These are phyloP conservation scores for Periconia macrospinosa DNA, from an alignment of 2,329 filamentous ascomycete species.

Conservation along the genomic window DNA sequence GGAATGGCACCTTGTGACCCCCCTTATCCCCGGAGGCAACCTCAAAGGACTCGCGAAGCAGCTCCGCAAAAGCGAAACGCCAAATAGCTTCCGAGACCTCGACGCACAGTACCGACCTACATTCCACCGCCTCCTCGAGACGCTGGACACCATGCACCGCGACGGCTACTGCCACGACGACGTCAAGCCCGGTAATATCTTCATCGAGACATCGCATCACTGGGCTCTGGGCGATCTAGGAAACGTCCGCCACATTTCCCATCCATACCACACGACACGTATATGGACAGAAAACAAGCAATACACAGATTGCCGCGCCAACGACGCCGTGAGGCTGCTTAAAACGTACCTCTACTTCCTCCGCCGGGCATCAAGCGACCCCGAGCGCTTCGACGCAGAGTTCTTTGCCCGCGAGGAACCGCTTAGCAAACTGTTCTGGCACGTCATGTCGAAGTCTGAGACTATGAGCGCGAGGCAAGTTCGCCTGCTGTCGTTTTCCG, in stretches of 20 bases:
- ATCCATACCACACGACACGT: slow-evolving; percentile 30
- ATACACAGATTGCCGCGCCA: slow-evolving; percentile 26
- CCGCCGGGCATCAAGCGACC: slow-evolving; percentile 10
- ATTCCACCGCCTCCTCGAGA: slow-evolving; percentile 28
- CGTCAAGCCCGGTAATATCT: slow-evolving; percentile 40
- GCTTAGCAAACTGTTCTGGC: slow-evolving; percentile 34
- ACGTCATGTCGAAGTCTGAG: slow-evolving; percentile 5
- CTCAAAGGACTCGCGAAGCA: slow-evolving; percentile 13
- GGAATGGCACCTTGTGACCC: slow-evolving; percentile 21
- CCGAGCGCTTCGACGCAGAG: slow-evolving; percentile 21
- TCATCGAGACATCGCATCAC: slow-evolving; percentile 19
- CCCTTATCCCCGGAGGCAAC: slow-evolving; percentile 9
- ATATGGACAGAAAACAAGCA: slow-evolving; percentile 28
- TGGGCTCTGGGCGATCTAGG: slow-evolving; percentile 42
- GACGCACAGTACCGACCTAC: slow-evolving; percentile 32
- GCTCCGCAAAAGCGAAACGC: background rate
- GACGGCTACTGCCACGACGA: slow-evolving; percentile 43
- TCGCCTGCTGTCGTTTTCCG: background rate
- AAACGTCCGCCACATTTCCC: slow-evolving; percentile 32
- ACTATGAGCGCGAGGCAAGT: slow-evolving; percentile 2
- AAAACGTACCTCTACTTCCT: slow-evolving; percentile 33
- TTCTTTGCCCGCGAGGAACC: slow-evolving; percentile 21
- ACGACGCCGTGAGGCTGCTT: slow-evolving; percentile 34
- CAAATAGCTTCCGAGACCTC: slow-evolving; percentile 11
- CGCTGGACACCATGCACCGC: slow-evolving; percentile 27